Percentiles rank a stretch among this genome's conserved stretches.
Conservation (phyloP, 2,329 filamentous ascomycete species). For the Rhinocladiella similis region DNA sequence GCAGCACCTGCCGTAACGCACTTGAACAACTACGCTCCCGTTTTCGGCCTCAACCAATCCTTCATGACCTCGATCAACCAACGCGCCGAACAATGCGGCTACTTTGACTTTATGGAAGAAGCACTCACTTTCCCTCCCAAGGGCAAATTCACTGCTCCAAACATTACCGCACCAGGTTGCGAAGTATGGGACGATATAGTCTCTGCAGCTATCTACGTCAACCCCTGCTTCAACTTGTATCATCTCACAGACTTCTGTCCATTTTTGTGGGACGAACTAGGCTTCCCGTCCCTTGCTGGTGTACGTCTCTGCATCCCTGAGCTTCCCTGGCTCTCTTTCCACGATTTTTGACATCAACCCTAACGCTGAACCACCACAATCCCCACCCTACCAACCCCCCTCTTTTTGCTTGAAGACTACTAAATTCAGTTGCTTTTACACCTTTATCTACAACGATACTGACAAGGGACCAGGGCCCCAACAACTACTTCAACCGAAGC, state of each 20-base stretch:
- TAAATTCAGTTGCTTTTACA: background rate
- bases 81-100: constrained; percentile 47
- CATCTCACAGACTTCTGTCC: constrained; percentile 74
- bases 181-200: constrained; percentile 58
- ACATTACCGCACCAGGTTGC: constrained; percentile 46
- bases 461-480: constrained; percentile 53
- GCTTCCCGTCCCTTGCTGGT: constrained; percentile 51
- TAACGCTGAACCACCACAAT: too few relatives aligned
- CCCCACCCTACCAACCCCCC: too few relatives aligned
- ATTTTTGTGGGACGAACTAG: constrained; percentile 66
- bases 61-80: constrained; percentile 38
- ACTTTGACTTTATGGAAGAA: constrained; percentile 46
- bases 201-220: constrained; percentile 55
- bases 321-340: background rate
- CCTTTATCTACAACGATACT: background rate
- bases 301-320: constrained; percentile 28
- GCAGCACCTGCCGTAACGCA: constrained; percentile 40
- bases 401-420: too few relatives aligned
- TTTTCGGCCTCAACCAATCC: constrained; percentile 25
- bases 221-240: constrained; percentile 81
- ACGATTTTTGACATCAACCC: too few relatives aligned
- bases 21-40: constrained; percentile 37
- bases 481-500: constrained; percentile 57
- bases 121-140: constrained; percentile 65
- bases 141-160: constrained; percentile 21